Evolutionary conservation across 257 asterid species (phyloP), one percentile per base, ranked within the genome.

Genomic region (Thymus mandschuricus): DNA sequence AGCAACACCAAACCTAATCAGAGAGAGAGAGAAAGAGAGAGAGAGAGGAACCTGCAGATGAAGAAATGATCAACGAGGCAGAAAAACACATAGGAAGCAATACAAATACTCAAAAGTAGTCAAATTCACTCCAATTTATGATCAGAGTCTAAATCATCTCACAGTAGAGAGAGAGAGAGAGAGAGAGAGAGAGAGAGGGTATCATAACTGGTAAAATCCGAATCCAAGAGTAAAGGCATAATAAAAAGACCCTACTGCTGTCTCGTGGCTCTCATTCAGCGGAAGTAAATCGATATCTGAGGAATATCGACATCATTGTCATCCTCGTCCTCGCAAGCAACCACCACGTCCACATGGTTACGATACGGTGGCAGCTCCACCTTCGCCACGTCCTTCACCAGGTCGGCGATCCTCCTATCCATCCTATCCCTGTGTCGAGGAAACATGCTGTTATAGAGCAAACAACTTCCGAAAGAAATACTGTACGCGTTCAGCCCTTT

Each of bases 261-360:
- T 38, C 41, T 38, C 41, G 41, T 3, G 41, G 1, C 41, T 38
- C 41, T 7, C 41, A 38, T 38, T 84, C 80, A 89, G 66, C 86
- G 79, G 80, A 82, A 89, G 81, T 90, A 90, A 54, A 92, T 82
- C 1, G 98, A 90, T 27, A 92, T 50, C 56, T 81, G 94, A 34
- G 98, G 98, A 77, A 92, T 86, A 66, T 92, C 98, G 3, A 90
- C 84, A 59, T 92, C 98, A 59, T 89, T 86, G 56, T 84, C 98
- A 0, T 92, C 88, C 1, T 92, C 98, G n/a, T 92, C 97, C 83
- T 92, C 97, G 3, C 98, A 92, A 0, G 97, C 97, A 35, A 87
- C 92, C 2, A 90, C 95, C 1, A 92, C 86, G 69, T 92, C 97
- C 76, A 92, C 76, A 74, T 89, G 96, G 49, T 81, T 67, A 1